A percentile compares a stretch with the other conserved stretches of the same genome.
These are phyloP conservation scores for Pseudopyrenochaeta lycopersici DNA, from an alignment of 2,329 filamentous ascomycete species.

Conservation along the genomic window DNA sequence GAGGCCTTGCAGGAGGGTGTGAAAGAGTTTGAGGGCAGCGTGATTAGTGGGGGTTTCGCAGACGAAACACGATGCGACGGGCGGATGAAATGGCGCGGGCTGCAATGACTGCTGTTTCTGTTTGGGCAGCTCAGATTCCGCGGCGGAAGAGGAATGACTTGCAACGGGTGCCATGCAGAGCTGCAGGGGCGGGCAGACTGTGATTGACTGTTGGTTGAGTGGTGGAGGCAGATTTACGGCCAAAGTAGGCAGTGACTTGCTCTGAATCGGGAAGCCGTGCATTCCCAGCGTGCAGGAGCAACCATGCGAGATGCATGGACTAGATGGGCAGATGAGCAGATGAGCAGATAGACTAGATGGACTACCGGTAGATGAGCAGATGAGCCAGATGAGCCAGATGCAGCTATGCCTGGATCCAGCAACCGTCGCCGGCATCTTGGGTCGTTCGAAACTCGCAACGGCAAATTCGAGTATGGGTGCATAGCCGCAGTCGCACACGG, in stretches of 20 bases:
- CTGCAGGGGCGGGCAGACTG: neutral
- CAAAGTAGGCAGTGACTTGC: constrained; percentile 3
- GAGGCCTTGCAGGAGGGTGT: constrained; percentile 21
- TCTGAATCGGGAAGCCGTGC: constrained; percentile 17
- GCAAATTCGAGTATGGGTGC: constrained; percentile 2
- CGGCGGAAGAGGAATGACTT: constrained; percentile 16
- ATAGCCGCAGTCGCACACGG: constrained; percentile 8
- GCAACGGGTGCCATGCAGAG: neutral
- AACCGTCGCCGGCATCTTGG: neutral
- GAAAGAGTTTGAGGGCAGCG: constrained; percentile 25
- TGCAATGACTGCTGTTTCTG: neutral
- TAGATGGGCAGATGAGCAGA: no score
- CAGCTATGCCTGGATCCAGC: neutral
- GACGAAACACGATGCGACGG: constrained; percentile 16
- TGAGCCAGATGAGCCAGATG: no score
- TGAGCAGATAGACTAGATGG: no score
- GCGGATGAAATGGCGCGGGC: constrained; percentile 4
- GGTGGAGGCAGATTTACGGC: constrained; percentile 1
- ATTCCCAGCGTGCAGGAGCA: neutral
- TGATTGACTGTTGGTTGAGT: no score
- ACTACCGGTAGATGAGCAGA: no score
- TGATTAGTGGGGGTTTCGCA: constrained; percentile 20
- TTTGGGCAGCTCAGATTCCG: constrained; percentile 10
- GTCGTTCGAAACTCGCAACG: no score
- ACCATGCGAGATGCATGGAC: no score